Base-by-base conservation (phyloP, 2,329 filamentous ascomycete genomes). In the Aspergillus fijiensis region DNA sequence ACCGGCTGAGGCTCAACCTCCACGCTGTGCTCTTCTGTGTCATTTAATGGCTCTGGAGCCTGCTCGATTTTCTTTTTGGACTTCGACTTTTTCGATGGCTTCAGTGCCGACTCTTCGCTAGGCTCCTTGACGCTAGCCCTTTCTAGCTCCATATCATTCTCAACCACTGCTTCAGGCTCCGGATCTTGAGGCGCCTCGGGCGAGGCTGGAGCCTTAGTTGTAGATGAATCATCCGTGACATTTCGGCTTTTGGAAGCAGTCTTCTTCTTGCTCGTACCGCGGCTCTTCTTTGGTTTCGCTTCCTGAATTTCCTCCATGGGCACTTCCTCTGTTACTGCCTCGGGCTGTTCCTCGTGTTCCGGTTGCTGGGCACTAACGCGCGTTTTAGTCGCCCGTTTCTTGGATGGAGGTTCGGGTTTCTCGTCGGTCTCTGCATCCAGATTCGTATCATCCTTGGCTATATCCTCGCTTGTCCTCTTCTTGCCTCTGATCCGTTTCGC, bases 161-260 rank as follows among this genome's bases (percentile, higher is more conserved):
- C 84, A 1, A 91, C 77, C 52, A 85, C 85, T 23, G 83, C 83
- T 55, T 91, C 86, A 42, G 90, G 82, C 63, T 89, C 87, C 1
- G 86, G 84, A 61, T 90, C 87, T 57, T 85, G 81, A 0, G 83
- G 82, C 11, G 84, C 23, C 6, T 55, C 53, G 9, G 51, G 21
- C 1, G 12, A 16, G 10, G 42, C 47, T 3, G 27, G 23, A 5
- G 21, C 42, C 45, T 45, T 81, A 1, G 85, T 83, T 35, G 79
- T 75, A 16, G 74, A 68, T 3, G 82, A 80, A 12, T 74, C 68
- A 42, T 75, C 72, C 2, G 85, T 87, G 1, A 71, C 72, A 64
- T 85, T 86, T 33, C 82, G 80, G 16, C 78, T 67, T 10, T 75
- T 80, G 2, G 83, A 79, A 23, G 70, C 66, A 54, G 65, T 62